A percentile compares a stretch with the other conserved stretches of the same genome.
Conservation (phyloP, 257 asterid genomes). For the Nemophila menziesii region DNA sequence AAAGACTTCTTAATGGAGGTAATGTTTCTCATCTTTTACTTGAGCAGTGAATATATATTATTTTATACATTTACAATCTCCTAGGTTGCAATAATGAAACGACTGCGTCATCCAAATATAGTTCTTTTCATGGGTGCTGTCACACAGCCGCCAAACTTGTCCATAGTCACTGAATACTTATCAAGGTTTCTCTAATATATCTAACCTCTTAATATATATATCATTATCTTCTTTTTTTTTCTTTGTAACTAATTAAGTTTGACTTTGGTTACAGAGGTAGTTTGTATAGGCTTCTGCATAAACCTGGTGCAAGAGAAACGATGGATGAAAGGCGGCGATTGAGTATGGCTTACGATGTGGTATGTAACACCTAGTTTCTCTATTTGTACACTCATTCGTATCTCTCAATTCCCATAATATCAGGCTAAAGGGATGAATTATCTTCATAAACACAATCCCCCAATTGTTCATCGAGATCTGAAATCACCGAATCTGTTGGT, state of each 20-base stretch:
- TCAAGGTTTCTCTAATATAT: slow-evolving; percentile 45
- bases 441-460: slow-evolving; percentile 75
- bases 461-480: slow-evolving; percentile 88
- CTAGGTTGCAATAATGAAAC: slow-evolving; percentile 96
- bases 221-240: neutral
- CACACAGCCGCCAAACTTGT: slow-evolving; percentile 75
- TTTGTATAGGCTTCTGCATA: slow-evolving; percentile 76
- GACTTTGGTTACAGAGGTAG: slow-evolving; percentile 52
- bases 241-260: slow-evolving; percentile 2
- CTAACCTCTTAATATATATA: neutral
- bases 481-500: slow-evolving; percentile 88
- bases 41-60: neutral
- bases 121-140: slow-evolving; percentile 99
- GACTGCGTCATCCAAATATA: slow-evolving; percentile 91
- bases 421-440: slow-evolving; percentile 91
- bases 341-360: slow-evolving; percentile 97
- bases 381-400: slow-evolving; percentile 1
- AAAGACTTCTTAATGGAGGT: slow-evolving; percentile 87
- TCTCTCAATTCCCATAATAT: neutral
- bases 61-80: neutral
- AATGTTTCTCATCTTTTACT: neutral
- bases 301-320: slow-evolving; percentile 77
- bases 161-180: slow-evolving; percentile 91
- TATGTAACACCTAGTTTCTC: slow-evolving; percentile 20
- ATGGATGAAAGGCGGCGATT: slow-evolving; percentile 71